phyloP scores from a whole-genome alignment of 2,329 filamentous ascomycete species.

The Colletotrichum sublineola region DNA sequence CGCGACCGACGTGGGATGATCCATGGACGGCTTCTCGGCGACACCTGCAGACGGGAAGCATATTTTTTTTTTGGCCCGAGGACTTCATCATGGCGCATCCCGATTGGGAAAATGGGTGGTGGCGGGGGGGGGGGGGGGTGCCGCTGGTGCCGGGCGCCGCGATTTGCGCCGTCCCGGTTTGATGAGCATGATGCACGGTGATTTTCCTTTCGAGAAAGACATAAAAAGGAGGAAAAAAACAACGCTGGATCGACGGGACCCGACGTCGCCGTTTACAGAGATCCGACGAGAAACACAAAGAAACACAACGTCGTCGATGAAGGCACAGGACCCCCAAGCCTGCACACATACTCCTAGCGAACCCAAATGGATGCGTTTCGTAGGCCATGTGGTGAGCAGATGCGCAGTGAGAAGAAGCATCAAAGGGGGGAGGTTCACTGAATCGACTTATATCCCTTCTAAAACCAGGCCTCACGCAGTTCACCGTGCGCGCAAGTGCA shows the following conservation, averaged over 20 bases:
- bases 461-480: background rate
- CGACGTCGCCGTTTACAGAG: background rate
- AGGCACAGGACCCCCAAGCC: background rate
- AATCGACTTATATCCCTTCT: background rate
- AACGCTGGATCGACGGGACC: background rate
- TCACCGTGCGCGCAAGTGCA: background rate
- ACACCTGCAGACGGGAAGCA: constrained; percentile 2
- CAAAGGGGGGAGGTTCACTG: background rate
- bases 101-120: background rate
- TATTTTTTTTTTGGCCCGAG: background rate
- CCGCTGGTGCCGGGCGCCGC: background rate
- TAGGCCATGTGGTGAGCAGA: background rate
- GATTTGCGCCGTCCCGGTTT: background rate
- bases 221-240: background rate
- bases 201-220: background rate
- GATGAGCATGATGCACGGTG: background rate
- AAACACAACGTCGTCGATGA: background rate
- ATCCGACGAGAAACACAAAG: background rate
- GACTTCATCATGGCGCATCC: background rate
- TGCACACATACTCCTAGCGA: background rate
- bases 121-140: too few species aligned
- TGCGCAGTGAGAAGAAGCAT: background rate
- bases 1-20: constrained; percentile 11
- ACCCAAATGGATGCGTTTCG: too few species aligned
- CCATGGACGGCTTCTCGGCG: constrained; percentile 12